Evolutionary conservation across 2,329 filamentous ascomycete genomes (phyloP), one percentile per base, ranked within the genome.

Genomic region (Zymoseptoria crescenta): DNA sequence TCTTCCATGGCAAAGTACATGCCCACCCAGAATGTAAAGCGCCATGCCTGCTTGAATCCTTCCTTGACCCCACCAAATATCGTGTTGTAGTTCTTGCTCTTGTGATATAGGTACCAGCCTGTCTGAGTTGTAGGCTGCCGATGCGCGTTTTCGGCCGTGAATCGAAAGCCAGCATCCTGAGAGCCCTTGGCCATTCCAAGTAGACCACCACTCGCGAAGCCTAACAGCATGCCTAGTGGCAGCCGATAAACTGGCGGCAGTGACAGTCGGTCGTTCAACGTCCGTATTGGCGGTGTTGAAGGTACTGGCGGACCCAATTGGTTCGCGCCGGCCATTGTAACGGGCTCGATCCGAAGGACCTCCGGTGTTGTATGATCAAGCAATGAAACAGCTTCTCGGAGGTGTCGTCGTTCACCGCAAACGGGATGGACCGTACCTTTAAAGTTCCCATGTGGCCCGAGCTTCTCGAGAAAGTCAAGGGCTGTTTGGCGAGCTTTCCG

Each of bases 101-200:
- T 96, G 79, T 97, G 93, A 75, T 99, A 99, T n/a, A 97, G 83
- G 72, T 93, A 99, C 94, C 94, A 99, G 19, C 91, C 93, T 1
- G 86, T 84, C 27, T 89, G 86, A 1, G 87, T 87, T 3, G 84
- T 86, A 20, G 94, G 94, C 62, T 96, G 85, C 65, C 93, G 89
- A 79, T 99, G 94, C 0, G 94, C 91, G 72, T 99, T 96, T 76
- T 99, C 94, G 61, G 94, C 94, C 57, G 93, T 87, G 77, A 96
- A 99, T 48, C 88, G 87, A 59, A 96, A 80, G 55, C 88, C 87
- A 50, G 67, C 56, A 29, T 69, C 67, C 56, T 64, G 62, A 19
- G 62, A 65, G 56, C 73, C 73, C 55, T 74, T 70, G 16, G 65
- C 62, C 13, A 70, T 52, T 30, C 73, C 73, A 24, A 75, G 65